A percentile compares a stretch with the other conserved stretches of the same genome.
These are phyloP conservation scores for Nakaseomyces uthaithaninus DNA, from an alignment of 1,139 yeast species.

Conservation along the genomic window DNA sequence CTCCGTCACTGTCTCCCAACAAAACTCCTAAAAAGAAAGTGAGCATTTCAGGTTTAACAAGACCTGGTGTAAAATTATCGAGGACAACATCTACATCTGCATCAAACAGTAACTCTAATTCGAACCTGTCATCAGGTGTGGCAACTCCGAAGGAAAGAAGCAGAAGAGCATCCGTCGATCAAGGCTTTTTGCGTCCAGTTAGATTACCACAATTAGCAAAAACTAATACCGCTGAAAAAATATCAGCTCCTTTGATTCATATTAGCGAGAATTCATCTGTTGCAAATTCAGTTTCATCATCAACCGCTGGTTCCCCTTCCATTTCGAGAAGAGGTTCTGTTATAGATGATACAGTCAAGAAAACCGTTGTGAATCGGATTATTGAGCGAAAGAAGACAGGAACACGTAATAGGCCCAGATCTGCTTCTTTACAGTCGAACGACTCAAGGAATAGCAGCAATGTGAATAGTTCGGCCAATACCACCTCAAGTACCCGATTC, in stretches of 20 bases:
- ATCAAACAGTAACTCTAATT: slow-evolving; percentile 4
- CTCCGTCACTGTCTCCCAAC: slow-evolving; percentile 10
- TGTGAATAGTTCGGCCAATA: not conserved
- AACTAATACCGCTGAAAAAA: slow-evolving; percentile 9
- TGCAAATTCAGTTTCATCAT: not conserved
- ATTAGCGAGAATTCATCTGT: slow-evolving; percentile 3
- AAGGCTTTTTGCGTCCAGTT: slow-evolving; percentile 6
- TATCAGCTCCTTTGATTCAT: slow-evolving; percentile 2
- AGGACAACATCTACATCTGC: slow-evolving; percentile 1
- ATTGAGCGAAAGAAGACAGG: slow-evolving; percentile 1
- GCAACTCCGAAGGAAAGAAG: slow-evolving; percentile 11
- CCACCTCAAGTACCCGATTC: not conserved
- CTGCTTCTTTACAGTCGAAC: slow-evolving; percentile 28
- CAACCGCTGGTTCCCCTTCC: slow-evolving; percentile 18
- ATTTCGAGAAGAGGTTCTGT: slow-evolving; percentile 21
- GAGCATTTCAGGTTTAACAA: not conserved
- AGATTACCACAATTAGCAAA: slow-evolving; percentile 10
- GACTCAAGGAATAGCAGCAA: not conserved
- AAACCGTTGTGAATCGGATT: not conserved
- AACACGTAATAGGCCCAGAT: slow-evolving; percentile 21
- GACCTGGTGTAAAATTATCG: not conserved
- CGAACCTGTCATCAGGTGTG: slow-evolving; percentile 1
- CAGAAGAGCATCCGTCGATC: slow-evolving; percentile 9
- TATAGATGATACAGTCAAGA: slow-evolving; percentile 3
- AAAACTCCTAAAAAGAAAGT: not conserved